phyloP scores from a whole-genome alignment of 768 basidiomycete genomes.

The Mycena floridula region DNA sequence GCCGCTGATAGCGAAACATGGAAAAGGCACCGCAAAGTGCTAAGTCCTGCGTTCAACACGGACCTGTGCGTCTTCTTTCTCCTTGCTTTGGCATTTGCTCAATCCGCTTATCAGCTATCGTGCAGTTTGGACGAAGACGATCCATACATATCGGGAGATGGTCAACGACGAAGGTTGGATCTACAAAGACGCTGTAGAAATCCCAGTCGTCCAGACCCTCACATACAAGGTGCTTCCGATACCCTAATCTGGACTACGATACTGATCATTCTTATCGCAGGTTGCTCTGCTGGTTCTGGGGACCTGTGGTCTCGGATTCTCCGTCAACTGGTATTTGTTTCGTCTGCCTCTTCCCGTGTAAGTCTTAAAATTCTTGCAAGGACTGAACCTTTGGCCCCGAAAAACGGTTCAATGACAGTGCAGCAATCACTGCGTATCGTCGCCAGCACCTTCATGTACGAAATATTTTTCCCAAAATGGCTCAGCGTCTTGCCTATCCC shows the following conservation, averaged over 20 bases:
- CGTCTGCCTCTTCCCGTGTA: not conserved
- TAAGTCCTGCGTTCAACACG: conserved; percentile 38
- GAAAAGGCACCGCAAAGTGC: conserved; percentile 38
- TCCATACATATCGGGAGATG: conserved; percentile 34
- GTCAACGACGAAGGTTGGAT: conserved; percentile 28
- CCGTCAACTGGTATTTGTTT: conserved; percentile 27
- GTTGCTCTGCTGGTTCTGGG: conserved; percentile 37
- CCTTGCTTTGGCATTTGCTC: not conserved
- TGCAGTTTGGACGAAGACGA: conserved; percentile 34
- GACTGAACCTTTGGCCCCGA: conserved; percentile 25
- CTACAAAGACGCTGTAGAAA: conserved; percentile 17
- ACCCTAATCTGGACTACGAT: not conserved
- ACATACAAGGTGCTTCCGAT: conserved; percentile 27
- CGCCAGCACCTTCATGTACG: conserved; percentile 20
- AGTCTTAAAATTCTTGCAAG: conserved; percentile 4
- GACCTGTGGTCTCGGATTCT: conserved; percentile 41
- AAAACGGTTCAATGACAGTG: conserved; percentile 31
- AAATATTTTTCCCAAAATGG: conserved; percentile 30
- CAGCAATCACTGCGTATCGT: conserved; percentile 31
- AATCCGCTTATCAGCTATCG: conserved; percentile 23
- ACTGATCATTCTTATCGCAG: conserved; percentile 15
- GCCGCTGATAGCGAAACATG: conserved; percentile 36
- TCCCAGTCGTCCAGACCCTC: conserved; percentile 25
- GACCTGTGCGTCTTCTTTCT: conserved; percentile 23
- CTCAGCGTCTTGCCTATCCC: conserved; percentile 27